A percentile compares a stretch with the other conserved stretches of the same genome.
Evolutionary conservation across 805 yeast species (phyloP).

Genomic region (Metschnikowia proteae): DNA sequence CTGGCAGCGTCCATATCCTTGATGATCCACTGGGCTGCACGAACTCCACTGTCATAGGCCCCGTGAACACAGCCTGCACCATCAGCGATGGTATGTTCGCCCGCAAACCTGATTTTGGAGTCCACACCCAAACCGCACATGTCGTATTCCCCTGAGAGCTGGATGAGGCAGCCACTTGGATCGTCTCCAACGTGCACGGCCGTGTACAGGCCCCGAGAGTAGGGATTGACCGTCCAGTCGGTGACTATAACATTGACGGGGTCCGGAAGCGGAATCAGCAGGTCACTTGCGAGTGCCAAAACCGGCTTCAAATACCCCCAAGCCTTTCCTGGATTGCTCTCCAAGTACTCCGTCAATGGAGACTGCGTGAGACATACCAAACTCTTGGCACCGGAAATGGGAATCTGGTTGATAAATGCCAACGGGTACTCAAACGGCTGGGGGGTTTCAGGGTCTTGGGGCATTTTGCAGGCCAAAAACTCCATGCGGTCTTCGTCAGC

Average conservation of each 20-base stretch:
- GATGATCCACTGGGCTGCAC: constrained; percentile 47
- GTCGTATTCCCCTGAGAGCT: constrained; percentile 46
- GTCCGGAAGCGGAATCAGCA: constrained; percentile 15
- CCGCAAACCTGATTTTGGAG: constrained; percentile 69
- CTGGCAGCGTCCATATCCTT: not conserved
- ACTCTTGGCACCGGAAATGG: constrained; percentile 27
- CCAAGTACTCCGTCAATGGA: constrained; percentile 62
- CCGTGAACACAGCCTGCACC: constrained; percentile 94
- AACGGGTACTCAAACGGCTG: constrained; percentile 58
- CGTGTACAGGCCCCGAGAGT: constrained; percentile 75
- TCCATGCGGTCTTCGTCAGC: constrained; percentile 24
- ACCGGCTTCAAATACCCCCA: constrained; percentile 61
- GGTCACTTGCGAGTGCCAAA: constrained; percentile 22
- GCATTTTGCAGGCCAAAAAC: constrained; percentile 8
- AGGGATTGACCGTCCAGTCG: constrained; percentile 79
- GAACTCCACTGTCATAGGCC: constrained; percentile 72
- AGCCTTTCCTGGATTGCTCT: constrained; percentile 45
- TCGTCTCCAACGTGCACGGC: constrained; percentile 68
- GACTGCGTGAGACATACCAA: constrained; percentile 68
- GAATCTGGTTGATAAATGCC: constrained; percentile 53
- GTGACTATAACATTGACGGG: constrained; percentile 44
- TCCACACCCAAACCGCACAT: constrained; percentile 44
- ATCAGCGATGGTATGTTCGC: constrained; percentile 82
- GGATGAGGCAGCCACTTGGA: constrained; percentile 58
- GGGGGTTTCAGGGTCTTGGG: constrained; percentile 26